Evolutionary conservation across 768 basidiomycete genomes (phyloP).

Genomic region (Dioszegia crocea): DNA sequence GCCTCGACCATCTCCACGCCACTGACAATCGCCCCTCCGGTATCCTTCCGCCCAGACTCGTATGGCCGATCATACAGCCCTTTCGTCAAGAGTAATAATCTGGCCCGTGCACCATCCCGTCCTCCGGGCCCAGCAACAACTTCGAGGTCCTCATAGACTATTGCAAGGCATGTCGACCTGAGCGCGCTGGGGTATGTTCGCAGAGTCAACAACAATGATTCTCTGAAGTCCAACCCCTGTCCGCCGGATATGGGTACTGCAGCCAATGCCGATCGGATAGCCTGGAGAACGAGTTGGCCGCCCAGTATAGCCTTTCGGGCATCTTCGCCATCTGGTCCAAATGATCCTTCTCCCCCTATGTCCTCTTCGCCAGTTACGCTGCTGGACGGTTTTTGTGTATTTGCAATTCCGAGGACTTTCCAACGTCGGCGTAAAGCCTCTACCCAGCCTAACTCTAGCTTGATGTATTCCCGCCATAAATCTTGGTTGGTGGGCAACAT

Average conservation of each 20-base stretch:
- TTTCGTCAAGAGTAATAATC: constrained; percentile 31
- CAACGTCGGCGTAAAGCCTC: constrained; percentile 75
- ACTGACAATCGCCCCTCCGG: constrained; percentile 48
- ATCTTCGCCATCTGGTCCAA: constrained; percentile 42
- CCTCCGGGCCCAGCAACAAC: neutral
- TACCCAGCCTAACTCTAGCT: constrained; percentile 81
- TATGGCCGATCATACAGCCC: constrained; percentile 46
- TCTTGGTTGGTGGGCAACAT: constrained; percentile 67
- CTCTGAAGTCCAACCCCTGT: constrained; percentile 47
- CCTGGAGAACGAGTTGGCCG: constrained; percentile 25
- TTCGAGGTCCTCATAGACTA: constrained; percentile 39
- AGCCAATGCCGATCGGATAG: constrained; percentile 20
- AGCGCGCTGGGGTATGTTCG: constrained; percentile 48
- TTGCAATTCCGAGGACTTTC: constrained; percentile 67
- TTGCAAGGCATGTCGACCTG: constrained; percentile 27
- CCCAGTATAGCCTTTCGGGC: constrained; percentile 41
- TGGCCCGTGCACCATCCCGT: constrained; percentile 18
- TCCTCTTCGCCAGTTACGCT: neutral
- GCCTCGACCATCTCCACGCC: constrained; percentile 60
- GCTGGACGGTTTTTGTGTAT: neutral
- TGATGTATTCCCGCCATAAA: constrained; percentile 85
- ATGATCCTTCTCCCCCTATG: constrained; percentile 65
- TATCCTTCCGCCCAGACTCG: constrained; percentile 25
- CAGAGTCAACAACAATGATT: constrained; percentile 32
- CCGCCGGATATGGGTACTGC: constrained; percentile 13